A percentile compares a stretch with the other conserved stretches of the same genome.
phyloP scores from a whole-genome alignment of 1,284 basidiomycete species.

The Tremellales sp. region DNA sequence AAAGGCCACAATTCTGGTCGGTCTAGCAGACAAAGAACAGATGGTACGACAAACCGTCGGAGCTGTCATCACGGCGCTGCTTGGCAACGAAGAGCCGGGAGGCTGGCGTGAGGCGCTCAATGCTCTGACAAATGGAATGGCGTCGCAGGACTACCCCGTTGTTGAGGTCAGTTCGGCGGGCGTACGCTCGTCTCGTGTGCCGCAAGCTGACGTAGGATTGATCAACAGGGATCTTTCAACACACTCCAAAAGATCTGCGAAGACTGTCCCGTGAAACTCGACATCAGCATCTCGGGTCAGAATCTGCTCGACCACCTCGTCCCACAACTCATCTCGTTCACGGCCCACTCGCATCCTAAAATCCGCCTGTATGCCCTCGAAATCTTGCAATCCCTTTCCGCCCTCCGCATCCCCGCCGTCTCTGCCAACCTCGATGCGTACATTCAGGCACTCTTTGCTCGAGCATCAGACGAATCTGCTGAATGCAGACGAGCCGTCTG shows the following conservation, averaged over 20 bases:
- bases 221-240: slow-evolving; percentile 81
- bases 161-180: slow-evolving; percentile 68
- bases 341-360: slow-evolving; percentile 64
- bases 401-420: slow-evolving; percentile 74
- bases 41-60: slow-evolving; percentile 89
- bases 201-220: slow-evolving; percentile 1
- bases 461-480: slow-evolving; percentile 88
- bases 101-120: slow-evolving; percentile 91
- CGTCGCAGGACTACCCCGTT: slow-evolving; percentile 64
- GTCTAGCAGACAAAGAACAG: slow-evolving; percentile 70
- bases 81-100: slow-evolving; percentile 76
- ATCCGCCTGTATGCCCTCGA: slow-evolving; percentile 92
- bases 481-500: slow-evolving; percentile 93
- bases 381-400: slow-evolving; percentile 89
- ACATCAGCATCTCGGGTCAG: slow-evolving; percentile 77
- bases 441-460: slow-evolving; percentile 88
- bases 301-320: slow-evolving; percentile 90
- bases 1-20: slow-evolving; percentile 73
- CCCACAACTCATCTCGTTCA: slow-evolving; percentile 84
- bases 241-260: slow-evolving; percentile 94
- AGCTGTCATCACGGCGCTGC: slow-evolving; percentile 81
- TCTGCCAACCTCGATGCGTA: slow-evolving; percentile 88
- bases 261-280: slow-evolving; percentile 92
- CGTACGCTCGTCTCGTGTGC: background rate
- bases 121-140: slow-evolving; percentile 71